phyloP scores from a whole-genome alignment of 257 asterid species.

The Solanum medicagineum region DNA sequence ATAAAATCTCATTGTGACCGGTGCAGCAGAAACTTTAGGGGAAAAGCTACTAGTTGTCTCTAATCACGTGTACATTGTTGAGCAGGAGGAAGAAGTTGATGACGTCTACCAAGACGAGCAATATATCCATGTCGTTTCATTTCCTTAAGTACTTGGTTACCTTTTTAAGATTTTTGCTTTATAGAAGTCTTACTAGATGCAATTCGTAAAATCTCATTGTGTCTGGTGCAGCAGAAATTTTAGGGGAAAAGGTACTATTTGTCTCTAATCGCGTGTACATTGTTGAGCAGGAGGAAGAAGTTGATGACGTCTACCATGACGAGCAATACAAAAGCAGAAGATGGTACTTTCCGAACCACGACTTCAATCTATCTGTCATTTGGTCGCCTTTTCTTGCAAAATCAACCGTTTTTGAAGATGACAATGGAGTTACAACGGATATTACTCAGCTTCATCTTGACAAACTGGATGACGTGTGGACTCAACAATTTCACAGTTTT shows the following conservation, averaged over 20 bases:
- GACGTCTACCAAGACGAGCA: constrained; percentile 59
- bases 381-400: constrained; percentile 75
- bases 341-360: constrained; percentile 54
- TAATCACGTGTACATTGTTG: background rate
- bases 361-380: constrained; percentile 45
- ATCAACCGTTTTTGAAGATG: constrained; percentile 46
- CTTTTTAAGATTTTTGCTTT: background rate
- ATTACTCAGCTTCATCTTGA: constrained; percentile 53
- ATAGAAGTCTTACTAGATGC: background rate
- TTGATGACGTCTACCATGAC: constrained; percentile 57
- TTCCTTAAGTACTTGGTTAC: background rate
- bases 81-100: constrained; percentile 51
- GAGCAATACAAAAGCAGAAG: constrained; percentile 38
- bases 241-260: background rate
- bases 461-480: constrained; percentile 50
- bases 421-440: constrained; percentile 51
- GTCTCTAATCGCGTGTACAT: background rate
- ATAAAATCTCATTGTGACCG: background rate
- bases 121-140: background rate
- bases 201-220: background rate
- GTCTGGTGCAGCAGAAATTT: background rate
- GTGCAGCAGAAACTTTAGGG: background rate
- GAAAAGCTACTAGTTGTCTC: background rate
- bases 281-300: constrained; percentile 48
- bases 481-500: constrained; percentile 26